A percentile compares a stretch with the other conserved stretches of the same genome.
Conservation (phyloP, 371 early-diverging fungal genomes). For the Mucor irregularis region DNA sequence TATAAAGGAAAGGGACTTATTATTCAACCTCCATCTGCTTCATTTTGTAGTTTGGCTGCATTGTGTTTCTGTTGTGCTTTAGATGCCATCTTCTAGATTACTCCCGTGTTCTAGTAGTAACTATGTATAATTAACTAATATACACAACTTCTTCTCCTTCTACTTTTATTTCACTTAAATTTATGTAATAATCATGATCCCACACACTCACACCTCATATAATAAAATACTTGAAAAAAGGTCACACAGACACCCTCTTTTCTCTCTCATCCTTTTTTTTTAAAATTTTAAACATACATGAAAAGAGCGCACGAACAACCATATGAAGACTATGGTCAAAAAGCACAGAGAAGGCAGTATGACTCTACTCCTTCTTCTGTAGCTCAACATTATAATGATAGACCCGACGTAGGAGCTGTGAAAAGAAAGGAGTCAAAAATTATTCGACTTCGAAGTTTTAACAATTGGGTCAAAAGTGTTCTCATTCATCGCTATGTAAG, state of each 20-base stretch:
- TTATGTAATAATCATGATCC: too few relatives aligned
- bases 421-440: slow-evolving; percentile 83
- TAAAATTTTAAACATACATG: slow-evolving; percentile 2
- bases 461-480: slow-evolving; percentile 96
- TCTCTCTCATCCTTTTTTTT: slow-evolving; percentile 6
- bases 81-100: slow-evolving; percentile 28
- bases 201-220: too few relatives aligned
- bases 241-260: background rate
- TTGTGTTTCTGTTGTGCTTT: slow-evolving; percentile 47
- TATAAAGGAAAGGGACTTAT: background rate
- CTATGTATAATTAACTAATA: too few relatives aligned
- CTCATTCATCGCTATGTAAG: slow-evolving; percentile 75
- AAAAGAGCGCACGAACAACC: slow-evolving; percentile 9
- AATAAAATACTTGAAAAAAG: background rate
- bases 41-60: slow-evolving; percentile 37
- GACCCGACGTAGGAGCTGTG: slow-evolving; percentile 77
- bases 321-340: background rate
- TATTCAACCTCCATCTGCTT: background rate
- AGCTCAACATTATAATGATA: slow-evolving; percentile 92
- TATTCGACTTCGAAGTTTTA: slow-evolving; percentile 85
- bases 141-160: too few relatives aligned
- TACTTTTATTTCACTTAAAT: too few relatives aligned
- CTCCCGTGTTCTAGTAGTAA: too few relatives aligned
- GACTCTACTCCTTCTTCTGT: slow-evolving; percentile 46
- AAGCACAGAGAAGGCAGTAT: slow-evolving; percentile 1